Evolutionary conservation across 495 filamentous ascomycete genomes (phyloP).

Genomic region (Immersiella caudata): DNA sequence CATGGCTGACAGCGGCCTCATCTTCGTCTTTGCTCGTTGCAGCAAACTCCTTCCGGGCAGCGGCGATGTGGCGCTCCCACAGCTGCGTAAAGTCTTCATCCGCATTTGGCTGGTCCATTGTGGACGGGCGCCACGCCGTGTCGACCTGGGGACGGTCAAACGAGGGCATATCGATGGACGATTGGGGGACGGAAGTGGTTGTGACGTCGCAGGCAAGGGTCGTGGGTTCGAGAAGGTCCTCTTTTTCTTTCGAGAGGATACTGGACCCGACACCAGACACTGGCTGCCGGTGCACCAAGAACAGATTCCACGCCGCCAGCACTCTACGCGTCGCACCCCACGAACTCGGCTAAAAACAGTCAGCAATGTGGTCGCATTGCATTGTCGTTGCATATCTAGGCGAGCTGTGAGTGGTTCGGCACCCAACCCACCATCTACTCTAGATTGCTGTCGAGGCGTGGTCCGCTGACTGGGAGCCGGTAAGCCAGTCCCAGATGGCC

Average conservation of each 20-base stretch:
- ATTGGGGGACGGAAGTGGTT: neutral
- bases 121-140: neutral
- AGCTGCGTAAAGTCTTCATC: conserved; percentile 19
- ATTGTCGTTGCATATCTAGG: conserved; percentile 1
- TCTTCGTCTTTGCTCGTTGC: neutral
- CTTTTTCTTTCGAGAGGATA: neutral
- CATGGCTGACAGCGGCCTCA: neutral
- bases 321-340: too few species aligned
- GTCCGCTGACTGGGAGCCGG: neutral
- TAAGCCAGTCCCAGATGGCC: neutral
- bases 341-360: conserved; percentile 15
- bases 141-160: neutral
- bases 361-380: conserved; percentile 17
- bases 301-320: neutral
- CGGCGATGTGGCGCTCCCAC: conserved; percentile 23
- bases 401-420: conserved; percentile 1
- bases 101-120: neutral
- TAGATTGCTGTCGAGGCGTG: conserved; percentile 5
- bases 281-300: too few species aligned
- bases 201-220: neutral
- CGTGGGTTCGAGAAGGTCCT: neutral
- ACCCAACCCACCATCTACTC: neutral
- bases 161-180: neutral
- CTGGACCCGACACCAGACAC: too few species aligned
- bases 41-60: conserved; percentile 12